These are phyloP conservation scores for Pestalotiopsis sp. DNA, from an alignment of 2,329 filamentous ascomycete genomes.

Conservation along the genomic window DNA sequence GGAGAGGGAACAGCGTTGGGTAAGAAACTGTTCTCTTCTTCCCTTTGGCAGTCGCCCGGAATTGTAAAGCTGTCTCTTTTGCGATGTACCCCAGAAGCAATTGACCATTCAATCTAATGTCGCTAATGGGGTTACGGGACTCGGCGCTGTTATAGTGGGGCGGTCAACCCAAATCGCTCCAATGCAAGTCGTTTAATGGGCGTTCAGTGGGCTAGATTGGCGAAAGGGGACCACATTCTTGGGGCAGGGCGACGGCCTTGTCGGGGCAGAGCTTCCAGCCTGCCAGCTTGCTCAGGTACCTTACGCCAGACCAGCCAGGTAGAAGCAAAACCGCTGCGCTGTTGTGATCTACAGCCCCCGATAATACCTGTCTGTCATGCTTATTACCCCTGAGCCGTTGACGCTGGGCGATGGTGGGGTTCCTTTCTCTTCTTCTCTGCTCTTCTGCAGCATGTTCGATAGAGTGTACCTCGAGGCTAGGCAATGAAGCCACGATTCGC, in stretches of 20 bases:
- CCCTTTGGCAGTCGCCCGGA: conserved; percentile 3
- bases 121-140: background rate
- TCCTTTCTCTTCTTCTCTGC: background rate
- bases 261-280: background rate
- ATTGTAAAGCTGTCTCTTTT: conserved; percentile 14
- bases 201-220: background rate
- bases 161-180: background rate
- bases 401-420: background rate
- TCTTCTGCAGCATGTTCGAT: background rate
- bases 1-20: conserved; percentile 20
- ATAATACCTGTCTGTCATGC: background rate
- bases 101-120: conserved; percentile 12
- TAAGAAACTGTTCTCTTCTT: background rate
- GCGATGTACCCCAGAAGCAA: conserved; percentile 13
- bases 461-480: background rate
- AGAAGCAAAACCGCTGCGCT: background rate
- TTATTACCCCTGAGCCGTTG: background rate
- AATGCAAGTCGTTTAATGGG: background rate
- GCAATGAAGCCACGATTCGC: background rate
- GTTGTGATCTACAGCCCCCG: background rate
- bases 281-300: background rate
- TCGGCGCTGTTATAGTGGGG: conserved; percentile 8
- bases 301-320: background rate
- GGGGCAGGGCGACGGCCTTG: background rate
- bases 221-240: background rate